phyloP scores from a whole-genome alignment of 176 grass and related monocot genomes.

The Poa pratensis region DNA sequence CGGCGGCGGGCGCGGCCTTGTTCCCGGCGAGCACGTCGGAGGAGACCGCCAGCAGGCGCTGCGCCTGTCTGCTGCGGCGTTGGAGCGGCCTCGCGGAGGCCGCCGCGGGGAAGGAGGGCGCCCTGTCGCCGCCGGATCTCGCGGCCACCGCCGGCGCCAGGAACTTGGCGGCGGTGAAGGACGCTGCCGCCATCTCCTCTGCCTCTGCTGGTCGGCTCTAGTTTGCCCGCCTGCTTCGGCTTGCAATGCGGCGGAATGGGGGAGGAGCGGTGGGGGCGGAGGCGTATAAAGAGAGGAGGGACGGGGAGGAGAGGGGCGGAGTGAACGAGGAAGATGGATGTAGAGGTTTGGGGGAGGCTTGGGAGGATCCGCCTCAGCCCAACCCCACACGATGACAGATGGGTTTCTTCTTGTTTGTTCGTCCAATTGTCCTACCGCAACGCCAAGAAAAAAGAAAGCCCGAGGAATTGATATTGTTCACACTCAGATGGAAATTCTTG shows the following conservation, averaged over 20 bases:
- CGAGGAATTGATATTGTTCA: background rate
- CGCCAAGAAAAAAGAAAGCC: background rate
- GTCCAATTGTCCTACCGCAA: background rate
- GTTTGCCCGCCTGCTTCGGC: background rate
- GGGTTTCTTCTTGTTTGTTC: background rate
- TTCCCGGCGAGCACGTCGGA: conserved; percentile 65
- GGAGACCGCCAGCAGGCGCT: conserved; percentile 56
- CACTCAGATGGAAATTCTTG: background rate
- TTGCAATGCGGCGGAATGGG: background rate
- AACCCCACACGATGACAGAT: background rate
- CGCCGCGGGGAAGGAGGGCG: background rate
- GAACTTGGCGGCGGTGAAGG: conserved; percentile 86
- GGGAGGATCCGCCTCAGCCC: conserved; percentile 35
- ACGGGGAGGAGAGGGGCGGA: conserved; percentile 40
- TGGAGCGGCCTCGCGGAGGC: conserved; percentile 6
- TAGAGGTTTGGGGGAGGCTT: background rate
- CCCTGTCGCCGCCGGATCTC: conserved; percentile 61
- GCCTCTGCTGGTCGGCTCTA: background rate
- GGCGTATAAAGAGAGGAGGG: conserved; percentile 51
- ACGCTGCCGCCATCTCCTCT: conserved; percentile 48
- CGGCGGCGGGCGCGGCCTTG: conserved; percentile 43
- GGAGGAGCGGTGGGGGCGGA: conserved; percentile 27
- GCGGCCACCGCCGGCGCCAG: conserved; percentile 51
- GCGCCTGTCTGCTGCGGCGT: background rate
- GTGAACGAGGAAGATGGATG: conserved; percentile 50